These are phyloP conservation scores for Marasmius tenuissimus DNA, from an alignment of 1,284 basidiomycete species.

Conservation along the genomic window DNA sequence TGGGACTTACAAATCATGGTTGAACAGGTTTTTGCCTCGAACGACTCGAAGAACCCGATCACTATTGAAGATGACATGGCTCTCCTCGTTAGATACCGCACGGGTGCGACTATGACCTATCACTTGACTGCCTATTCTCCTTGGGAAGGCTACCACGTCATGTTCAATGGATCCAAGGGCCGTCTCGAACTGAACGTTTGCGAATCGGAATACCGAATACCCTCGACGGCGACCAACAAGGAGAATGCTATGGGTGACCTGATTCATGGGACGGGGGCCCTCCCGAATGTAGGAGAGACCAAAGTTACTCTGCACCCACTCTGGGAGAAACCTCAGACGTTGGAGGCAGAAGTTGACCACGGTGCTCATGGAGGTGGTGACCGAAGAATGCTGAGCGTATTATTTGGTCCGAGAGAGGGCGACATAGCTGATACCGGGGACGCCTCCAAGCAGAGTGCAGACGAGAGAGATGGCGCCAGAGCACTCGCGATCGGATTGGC, in stretches of 20 bases:
- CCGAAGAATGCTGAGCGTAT: conserved; percentile 47
- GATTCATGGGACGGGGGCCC: conserved; percentile 43
- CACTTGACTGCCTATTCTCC: conserved; percentile 46
- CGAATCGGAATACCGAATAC: conserved; percentile 40
- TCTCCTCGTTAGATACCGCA: conserved; percentile 49
- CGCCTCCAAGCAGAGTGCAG: conserved; percentile 45
- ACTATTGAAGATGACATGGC: conserved; percentile 59
- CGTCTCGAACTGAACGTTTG: conserved; percentile 56
- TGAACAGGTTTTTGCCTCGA: conserved; percentile 44
- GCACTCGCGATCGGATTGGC: conserved; percentile 52
- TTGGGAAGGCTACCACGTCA: conserved; percentile 53
- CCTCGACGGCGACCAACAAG: conserved; percentile 20
- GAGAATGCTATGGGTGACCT: conserved; percentile 32
- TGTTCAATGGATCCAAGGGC: conserved; percentile 55
- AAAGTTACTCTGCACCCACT: conserved; percentile 46
- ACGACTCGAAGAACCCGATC: conserved; percentile 29
- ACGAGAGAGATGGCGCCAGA: conserved; percentile 49
- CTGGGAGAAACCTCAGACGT: conserved; percentile 42
- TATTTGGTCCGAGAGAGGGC: conserved; percentile 47
- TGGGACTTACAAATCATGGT: neutral
- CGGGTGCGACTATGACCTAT: conserved; percentile 53
- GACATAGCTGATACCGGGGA: conserved; percentile 38
- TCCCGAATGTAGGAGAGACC: conserved; percentile 45
- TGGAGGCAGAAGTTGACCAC: conserved; percentile 43
- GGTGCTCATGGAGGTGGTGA: conserved; percentile 56